Conservation (phyloP, 306 rosid species). For the Rosa multiflora region DNA sequence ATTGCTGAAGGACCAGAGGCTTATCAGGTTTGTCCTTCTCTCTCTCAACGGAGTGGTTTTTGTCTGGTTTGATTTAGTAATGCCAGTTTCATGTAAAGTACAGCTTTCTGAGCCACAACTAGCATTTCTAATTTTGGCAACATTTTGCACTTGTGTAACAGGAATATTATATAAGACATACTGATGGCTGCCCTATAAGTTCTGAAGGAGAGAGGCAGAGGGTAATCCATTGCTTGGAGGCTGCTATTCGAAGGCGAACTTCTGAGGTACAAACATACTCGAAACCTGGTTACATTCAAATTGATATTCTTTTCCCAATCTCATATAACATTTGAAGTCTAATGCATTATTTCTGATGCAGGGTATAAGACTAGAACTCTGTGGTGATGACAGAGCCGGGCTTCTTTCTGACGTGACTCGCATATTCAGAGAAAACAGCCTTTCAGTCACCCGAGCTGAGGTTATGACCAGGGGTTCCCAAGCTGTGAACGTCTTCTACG, state of each 20-base stretch:
- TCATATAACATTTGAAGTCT: slow-evolving; percentile 4
- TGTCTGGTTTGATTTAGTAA: slow-evolving; percentile 1
- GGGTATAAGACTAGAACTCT: slow-evolving; percentile 90
- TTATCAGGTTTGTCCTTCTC: slow-evolving; percentile 62
- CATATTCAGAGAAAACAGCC: slow-evolving; percentile 92
- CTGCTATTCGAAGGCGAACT: slow-evolving; percentile 81
- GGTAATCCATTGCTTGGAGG: slow-evolving; percentile 92
- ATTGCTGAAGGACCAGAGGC: slow-evolving; percentile 96
- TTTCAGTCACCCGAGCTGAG: slow-evolving; percentile 86
- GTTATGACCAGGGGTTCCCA: slow-evolving; percentile 76
- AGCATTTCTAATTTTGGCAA: background rate
- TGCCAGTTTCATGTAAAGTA: background rate
- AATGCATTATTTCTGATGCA: slow-evolving; percentile 28
- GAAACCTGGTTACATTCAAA: background rate
- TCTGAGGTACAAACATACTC: slow-evolving; percentile 58
- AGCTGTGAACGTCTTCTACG: slow-evolving; percentile 87
- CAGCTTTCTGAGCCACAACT: background rate
- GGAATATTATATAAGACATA: slow-evolving; percentile 92
- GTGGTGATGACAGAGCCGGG: slow-evolving; percentile 82
- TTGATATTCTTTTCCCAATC: background rate
- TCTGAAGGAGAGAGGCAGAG: slow-evolving; percentile 95
- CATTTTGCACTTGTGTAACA: slow-evolving; percentile 24
- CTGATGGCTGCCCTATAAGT: slow-evolving; percentile 81
- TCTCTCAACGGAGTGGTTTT: slow-evolving; percentile 2
- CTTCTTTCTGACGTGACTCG: slow-evolving; percentile 95